Evolutionary conservation across 2,329 filamentous ascomycete species (phyloP).

Genomic region (Colletotrichum sp.): DNA sequence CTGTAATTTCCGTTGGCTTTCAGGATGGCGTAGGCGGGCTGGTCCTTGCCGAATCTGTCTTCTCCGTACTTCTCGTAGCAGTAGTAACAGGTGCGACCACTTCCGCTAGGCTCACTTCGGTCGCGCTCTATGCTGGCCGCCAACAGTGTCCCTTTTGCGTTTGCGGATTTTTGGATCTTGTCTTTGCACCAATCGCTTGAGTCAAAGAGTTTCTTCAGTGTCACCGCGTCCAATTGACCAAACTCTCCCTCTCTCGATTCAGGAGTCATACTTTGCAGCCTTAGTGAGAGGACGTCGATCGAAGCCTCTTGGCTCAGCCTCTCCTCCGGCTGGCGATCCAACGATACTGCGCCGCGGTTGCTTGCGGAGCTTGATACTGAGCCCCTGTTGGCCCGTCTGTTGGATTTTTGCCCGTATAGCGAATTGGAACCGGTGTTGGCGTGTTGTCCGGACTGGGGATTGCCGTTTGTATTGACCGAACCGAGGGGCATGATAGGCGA

Average conservation of each 20-base stretch:
- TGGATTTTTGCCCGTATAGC: background rate
- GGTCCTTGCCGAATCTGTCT: background rate
- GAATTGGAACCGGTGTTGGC: background rate
- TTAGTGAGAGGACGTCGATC: background rate
- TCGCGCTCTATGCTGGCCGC: background rate
- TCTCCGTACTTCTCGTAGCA: background rate
- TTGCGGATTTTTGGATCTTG: background rate
- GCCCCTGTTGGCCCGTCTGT: background rate
- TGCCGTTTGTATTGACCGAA: background rate
- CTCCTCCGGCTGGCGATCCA: background rate
- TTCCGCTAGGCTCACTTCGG: background rate
- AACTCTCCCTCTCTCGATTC: background rate
- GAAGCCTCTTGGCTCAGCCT: rapidly evolving
- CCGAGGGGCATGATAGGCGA: rapidly evolving
- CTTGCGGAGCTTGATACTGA: background rate
- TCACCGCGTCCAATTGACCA: background rate
- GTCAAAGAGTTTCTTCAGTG: background rate
- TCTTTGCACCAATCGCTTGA: background rate
- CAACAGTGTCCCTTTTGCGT: background rate
- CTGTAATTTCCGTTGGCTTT: background rate
- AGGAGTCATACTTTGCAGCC: background rate
- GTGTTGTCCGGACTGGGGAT: background rate
- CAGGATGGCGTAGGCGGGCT: background rate
- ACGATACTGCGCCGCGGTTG: background rate
- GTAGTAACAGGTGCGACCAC: background rate